Evolutionary conservation across 2,329 filamentous ascomycete species (phyloP).

Genomic region (Aureobasidium sp.): DNA sequence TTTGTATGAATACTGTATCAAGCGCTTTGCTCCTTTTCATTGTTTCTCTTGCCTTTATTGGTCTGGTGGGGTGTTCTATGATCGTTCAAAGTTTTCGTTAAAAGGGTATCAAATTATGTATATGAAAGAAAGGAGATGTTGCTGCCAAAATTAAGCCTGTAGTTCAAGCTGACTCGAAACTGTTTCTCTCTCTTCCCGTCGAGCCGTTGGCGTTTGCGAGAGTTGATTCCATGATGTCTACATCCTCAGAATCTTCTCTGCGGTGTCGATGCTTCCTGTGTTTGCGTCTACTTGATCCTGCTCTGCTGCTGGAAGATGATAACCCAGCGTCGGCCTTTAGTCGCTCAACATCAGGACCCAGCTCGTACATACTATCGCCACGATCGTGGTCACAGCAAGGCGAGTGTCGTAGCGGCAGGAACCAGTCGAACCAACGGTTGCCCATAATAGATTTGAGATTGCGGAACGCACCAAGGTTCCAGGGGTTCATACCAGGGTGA

Average conservation of each 20-base stretch:
- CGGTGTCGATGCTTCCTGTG: not conserved
- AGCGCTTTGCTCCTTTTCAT: not conserved
- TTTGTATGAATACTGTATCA: not conserved
- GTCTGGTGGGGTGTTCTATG: not conserved
- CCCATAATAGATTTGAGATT: slow-evolving; percentile 84
- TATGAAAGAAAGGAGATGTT: not conserved
- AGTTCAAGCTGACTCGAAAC: not conserved
- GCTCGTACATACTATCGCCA: slow-evolving; percentile 26
- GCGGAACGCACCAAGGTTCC: slow-evolving; percentile 61
- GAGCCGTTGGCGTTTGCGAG: slow-evolving; percentile 11
- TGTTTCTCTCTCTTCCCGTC: not conserved
- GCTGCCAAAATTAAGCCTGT: not conserved
- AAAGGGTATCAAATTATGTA: slow-evolving; percentile 5
- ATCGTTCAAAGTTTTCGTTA: not conserved
- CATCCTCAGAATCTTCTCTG: slow-evolving; percentile 1
- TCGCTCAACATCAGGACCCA: slow-evolving; percentile 30
- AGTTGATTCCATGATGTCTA: slow-evolving; percentile 4
- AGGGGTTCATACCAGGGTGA: slow-evolving; percentile 71
- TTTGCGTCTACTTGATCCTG: not conserved
- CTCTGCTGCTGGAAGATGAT: not conserved
- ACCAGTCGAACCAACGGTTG: slow-evolving; percentile 62
- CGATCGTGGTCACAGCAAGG: slow-evolving; percentile 60
- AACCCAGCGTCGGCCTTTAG: slow-evolving; percentile 26
- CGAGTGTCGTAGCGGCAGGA: slow-evolving; percentile 67
- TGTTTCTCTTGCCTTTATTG: not conserved